These are phyloP conservation scores for Aquanectria penicillioides DNA, from an alignment of 2,329 filamentous ascomycete genomes.

Conservation along the genomic window DNA sequence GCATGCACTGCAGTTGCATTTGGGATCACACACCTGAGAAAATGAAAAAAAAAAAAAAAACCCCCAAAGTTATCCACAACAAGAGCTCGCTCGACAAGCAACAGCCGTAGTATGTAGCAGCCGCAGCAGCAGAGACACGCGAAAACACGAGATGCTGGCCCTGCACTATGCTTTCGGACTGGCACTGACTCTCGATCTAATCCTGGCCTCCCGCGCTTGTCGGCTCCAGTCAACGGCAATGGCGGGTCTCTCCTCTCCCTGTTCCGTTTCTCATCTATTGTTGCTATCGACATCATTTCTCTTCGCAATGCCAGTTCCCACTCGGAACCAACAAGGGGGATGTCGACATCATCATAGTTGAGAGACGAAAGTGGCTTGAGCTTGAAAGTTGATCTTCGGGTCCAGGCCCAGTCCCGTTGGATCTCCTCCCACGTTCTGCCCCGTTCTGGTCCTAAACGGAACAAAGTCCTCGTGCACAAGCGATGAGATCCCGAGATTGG, in stretches of 20 bases:
- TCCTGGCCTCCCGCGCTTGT: conserved; percentile 37
- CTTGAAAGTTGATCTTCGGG: conserved; percentile 16
- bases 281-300: background rate
- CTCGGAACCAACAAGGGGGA: background rate
- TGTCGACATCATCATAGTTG: background rate
- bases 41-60: too few relatives aligned
- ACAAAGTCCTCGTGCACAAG: too few relatives aligned
- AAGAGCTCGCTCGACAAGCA: background rate
- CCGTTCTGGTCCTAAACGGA: background rate
- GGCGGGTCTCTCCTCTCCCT: conserved; percentile 26
- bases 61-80: too few relatives aligned
- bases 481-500: background rate
- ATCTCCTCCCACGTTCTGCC: background rate
- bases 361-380: conserved; percentile 16
- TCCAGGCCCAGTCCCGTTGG: conserved; percentile 10
- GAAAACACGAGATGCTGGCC: conserved; percentile 6
- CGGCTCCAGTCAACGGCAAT: conserved; percentile 34
- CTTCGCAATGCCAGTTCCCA: too few relatives aligned
- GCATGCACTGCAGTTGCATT: conserved; percentile 7
- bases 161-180: conserved; percentile 8
- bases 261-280: conserved; percentile 3
- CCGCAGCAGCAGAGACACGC: conserved; percentile 1
- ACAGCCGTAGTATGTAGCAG: background rate
- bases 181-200: conserved; percentile 21
- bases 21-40: too few relatives aligned